phyloP scores from a whole-genome alignment of 768 basidiomycete genomes.

The Chlorophyllum brunneum region DNA sequence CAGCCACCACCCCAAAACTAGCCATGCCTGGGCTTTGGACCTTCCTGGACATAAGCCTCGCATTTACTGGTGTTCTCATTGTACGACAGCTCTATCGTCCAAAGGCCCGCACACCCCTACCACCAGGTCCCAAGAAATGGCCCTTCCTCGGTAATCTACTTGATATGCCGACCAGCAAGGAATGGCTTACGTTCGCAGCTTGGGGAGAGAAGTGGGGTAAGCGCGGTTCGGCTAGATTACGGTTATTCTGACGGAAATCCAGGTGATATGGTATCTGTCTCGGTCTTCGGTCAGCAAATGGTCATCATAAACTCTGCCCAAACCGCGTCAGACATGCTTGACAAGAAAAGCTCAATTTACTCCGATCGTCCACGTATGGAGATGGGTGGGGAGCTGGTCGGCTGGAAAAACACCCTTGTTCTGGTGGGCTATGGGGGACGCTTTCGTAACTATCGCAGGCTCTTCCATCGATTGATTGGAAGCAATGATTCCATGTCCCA shows the following conservation, averaged over 20 bases:
- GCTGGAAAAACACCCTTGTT: conserved; percentile 34
- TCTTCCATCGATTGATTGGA: conserved; percentile 40
- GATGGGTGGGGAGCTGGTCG: conserved; percentile 41
- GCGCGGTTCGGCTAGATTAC: conserved; percentile 4
- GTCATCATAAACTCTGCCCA: conserved; percentile 40
- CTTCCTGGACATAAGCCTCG: conserved; percentile 17
- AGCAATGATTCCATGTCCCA: conserved; percentile 31
- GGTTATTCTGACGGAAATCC: background rate
- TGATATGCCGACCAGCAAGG: conserved; percentile 43
- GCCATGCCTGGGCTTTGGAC: conserved; percentile 15
- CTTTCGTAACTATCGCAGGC: conserved; percentile 36
- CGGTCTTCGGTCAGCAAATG: conserved; percentile 42
- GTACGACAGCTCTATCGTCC: conserved; percentile 18
- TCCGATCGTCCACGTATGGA: conserved; percentile 48
- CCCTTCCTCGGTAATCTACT: conserved; percentile 46
- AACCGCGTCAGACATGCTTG: conserved; percentile 44
- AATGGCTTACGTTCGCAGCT: conserved; percentile 40
- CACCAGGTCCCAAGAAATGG: conserved; percentile 42
- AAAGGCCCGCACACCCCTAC: conserved; percentile 23
- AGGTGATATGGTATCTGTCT: conserved; percentile 43
- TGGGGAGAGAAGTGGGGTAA: conserved; percentile 45
- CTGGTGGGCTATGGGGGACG: conserved; percentile 34
- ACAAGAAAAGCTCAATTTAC: conserved; percentile 48
- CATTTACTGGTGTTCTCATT: conserved; percentile 16
- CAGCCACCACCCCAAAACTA: background rate